Evolutionary conservation across 1,284 basidiomycete genomes (phyloP), one percentile per base, ranked within the genome.

Genomic region (Hemileia vastatrix): DNA sequence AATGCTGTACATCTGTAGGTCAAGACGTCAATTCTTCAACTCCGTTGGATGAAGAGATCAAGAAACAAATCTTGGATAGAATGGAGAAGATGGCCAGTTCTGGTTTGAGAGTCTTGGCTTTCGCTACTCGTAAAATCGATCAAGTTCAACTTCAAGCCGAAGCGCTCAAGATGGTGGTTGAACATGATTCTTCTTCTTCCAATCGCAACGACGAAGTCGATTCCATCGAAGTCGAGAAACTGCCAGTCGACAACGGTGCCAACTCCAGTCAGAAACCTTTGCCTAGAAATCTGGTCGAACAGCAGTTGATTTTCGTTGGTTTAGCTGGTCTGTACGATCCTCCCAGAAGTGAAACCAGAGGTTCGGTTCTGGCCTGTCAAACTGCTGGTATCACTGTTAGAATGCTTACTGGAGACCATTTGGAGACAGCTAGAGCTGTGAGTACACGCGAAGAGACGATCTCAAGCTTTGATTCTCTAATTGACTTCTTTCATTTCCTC

Each of bases 71-170:
- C 18, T 63, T 75, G 33, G 66, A 58, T 11, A 71, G 71, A 62
- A 73, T 74, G 71, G 74, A 74, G 1, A 72, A 72, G 48, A 75
- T 76, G 73, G 74, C 43, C 8, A 8, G 40, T n/a, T 43, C 40
- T 8, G 94, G 95, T 45, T 83, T 98, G 18, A 85, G 94, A 44
- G 91, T 88, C 0, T 85, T 98, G 56, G 94, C 91, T 4, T 80
- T 96, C 65, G 95, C 94, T 1, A 9, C 9, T 51, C 49, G 21
- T 92, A 88, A 75, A 54, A 58, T 50, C 60, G 8, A 64, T 58
- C 11, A 67, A 65, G 13, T 53, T 59, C 6, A 53, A 52, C n/a
- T 53, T 57, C 55, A 27, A 27, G 27, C 27, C 27, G 27, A 27
- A 27, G 27, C 27, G 27, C 27, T 27, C 27, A 27, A 27, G 27